Base-by-base conservation (phyloP, 2,329 filamentous ascomycete genomes). In the Aureobasidium lini region DNA sequence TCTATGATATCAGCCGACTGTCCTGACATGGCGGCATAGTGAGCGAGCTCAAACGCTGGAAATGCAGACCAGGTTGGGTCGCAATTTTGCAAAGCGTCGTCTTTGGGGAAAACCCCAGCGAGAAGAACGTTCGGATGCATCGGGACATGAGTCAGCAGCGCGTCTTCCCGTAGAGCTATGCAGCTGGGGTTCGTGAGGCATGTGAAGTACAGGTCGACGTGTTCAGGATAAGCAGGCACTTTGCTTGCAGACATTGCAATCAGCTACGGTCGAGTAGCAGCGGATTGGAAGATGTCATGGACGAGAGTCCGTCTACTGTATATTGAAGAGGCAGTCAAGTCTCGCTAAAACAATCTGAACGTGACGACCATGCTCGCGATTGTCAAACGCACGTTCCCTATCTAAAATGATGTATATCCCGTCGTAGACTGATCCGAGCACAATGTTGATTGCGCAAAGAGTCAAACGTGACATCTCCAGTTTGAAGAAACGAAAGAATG, bases 401-500 rank as follows among this genome's bases (percentile, higher is more conserved):
- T 57, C 52, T 57, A 46, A 57, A 37, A 57, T 46, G 52, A 37
- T 37, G 52, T 37, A 57, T 46, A 36, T 42, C 13, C 37, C 31
- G 39, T 44, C 40, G 31, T 37, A 53, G 23, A 50, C 13, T 37
- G 47, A 37, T 37, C 32, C 47, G 47, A 37, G 32, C 31, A 37
- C 31, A 37, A n/a, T 36, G 47, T 50, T 23, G 37, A 57, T 46
- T 57, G 52, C 40, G 52, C 52, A 57, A 46, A 52, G 13, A 46
- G 18, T 37, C 52, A 57, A 57, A 57, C 52, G 52, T 57, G 40
- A 56, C 40, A 46, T 56, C n/a, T 56, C 40, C 39, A 54, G 52
- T 56, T 37, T 54, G n/a, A 37, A 15, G 52, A 57, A 46, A 57
- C 39, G 52, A 57, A 57, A 57, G 54, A 57, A 28, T 57, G 42